Evolutionary conservation across 345 rosid species (phyloP), one percentile per base, ranked within the genome.

Genomic region (Clarkia xantiana): DNA sequence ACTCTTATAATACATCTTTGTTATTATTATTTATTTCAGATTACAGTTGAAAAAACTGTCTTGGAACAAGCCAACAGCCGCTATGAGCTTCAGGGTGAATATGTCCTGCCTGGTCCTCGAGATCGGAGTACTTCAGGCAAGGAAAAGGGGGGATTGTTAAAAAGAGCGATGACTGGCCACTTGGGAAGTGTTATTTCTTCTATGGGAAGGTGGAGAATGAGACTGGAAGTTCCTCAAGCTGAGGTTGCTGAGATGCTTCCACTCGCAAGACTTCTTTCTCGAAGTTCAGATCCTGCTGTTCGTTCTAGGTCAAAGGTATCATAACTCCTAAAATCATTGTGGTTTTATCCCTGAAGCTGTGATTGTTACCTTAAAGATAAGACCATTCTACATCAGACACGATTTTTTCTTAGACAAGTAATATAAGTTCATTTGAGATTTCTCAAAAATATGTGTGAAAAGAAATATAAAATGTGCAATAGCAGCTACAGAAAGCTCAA

Each of bases 191-290:
- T 82, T 72, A 90, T 90, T 69, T 90, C 97, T 60, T 83, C 95
- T 36, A 76, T 90, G 86, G 95, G 97, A 71, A 81, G 97, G 71
- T 90, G 97, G 97, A 83, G 97, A 74, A 76, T 90, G 91, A 81
- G 97, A 72, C 95, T 90, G 64, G 97, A 90, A 75, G 97, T 90
- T 71, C 90, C 97, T 52, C 78, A 73, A 64, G 97, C 97, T 52
- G 95, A 90, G 78, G 91, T 83, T 52, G 89, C 91, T 51, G 97
- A 90, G 80, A 90, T 90, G 97, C 97, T 90, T 67, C 97, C 95
- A 49, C 86, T 90, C 67, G 97, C 97, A 42, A 77, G 95, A 66
- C 95, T 90, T 60, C 84, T 90, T 58, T 90, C 97, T 59, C 79
- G 95, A 69, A 86, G 95, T 69, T 74, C 84, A 53, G 97, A 90